A percentile compares a stretch with the other conserved stretches of the same genome.
These are phyloP conservation scores for Hypomyces rosellus DNA, from an alignment of 2,329 filamentous ascomycete genomes.

Conservation along the genomic window DNA sequence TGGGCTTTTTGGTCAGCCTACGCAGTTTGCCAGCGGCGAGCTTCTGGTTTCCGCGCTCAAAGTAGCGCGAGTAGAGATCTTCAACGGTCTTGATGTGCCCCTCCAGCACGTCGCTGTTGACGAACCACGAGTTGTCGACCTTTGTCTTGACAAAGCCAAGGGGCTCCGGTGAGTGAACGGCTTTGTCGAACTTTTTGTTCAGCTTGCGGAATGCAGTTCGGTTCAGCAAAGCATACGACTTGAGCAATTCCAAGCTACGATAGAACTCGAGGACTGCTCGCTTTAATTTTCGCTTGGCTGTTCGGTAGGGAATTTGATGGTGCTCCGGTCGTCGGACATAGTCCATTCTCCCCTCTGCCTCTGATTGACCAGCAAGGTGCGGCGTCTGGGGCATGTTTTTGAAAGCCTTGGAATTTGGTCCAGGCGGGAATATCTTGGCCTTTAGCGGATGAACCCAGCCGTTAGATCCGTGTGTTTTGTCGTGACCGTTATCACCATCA, in stretches of 20 bases:
- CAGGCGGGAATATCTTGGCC: conserved; percentile 47
- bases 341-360: conserved; percentile 34
- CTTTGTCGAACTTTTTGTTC: conserved; percentile 98
- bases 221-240: conserved; percentile 85
- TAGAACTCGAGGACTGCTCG: conserved; percentile 90
- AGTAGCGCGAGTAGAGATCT: conserved; percentile 90
- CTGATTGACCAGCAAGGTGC: conserved; percentile 24
- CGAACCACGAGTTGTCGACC: conserved; percentile 86
- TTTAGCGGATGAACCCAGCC: conserved; percentile 49
- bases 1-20: conserved; percentile 55
- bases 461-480: conserved; percentile 28
- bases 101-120: conserved; percentile 80
- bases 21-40: conserved; percentile 83
- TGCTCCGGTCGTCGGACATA: conserved; percentile 44
- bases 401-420: conserved; percentile 55
- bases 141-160: conserved; percentile 85
- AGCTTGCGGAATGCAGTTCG: conserved; percentile 93
- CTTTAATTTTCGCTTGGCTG: conserved; percentile 88
- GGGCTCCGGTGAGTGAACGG: conserved; percentile 68
- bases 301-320: conserved; percentile 68
- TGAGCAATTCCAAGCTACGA: conserved; percentile 81
- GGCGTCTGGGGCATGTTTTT: conserved; percentile 49
- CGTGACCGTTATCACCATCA: conserved; percentile 19
- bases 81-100: conserved; percentile 74
- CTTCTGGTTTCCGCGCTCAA: conserved; percentile 89